These are phyloP conservation scores for Hortiboletus campestris DNA, from an alignment of 768 basidiomycete genomes.

Conservation along the genomic window DNA sequence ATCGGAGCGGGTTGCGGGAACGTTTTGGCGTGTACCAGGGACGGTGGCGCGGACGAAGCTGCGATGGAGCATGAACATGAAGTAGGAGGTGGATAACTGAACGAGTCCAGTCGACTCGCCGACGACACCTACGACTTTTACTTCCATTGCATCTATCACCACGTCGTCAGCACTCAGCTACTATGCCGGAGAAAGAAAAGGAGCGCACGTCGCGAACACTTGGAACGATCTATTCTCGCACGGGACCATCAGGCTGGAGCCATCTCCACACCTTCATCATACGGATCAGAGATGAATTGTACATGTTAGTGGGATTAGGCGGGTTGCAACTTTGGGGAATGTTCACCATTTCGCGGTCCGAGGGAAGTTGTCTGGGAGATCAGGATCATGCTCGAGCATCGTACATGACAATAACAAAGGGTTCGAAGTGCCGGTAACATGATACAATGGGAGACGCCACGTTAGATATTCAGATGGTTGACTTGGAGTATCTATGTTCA, in stretches of 20 bases:
- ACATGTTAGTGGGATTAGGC: not conserved
- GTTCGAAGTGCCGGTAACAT: slow-evolving; percentile 20
- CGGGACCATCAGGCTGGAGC: slow-evolving; percentile 61
- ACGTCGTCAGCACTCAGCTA: not conserved
- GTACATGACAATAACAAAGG: slow-evolving; percentile 7
- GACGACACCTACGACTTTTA: not conserved
- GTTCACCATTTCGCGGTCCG: slow-evolving; percentile 55
- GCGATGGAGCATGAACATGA: not conserved
- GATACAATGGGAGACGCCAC: slow-evolving; percentile 36
- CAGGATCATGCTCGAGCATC: slow-evolving; percentile 21
- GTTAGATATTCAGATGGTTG: not conserved
- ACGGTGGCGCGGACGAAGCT: not conserved
- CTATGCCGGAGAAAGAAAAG: not conserved
- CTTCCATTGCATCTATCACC: not conserved
- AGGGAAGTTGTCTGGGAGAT: slow-evolving; percentile 46
- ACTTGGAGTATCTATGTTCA: not conserved
- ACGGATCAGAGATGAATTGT: not conserved
- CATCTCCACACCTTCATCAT: slow-evolving; percentile 67
- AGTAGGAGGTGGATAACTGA: too few relatives aligned
- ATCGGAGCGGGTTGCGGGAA: slow-evolving; percentile 66
- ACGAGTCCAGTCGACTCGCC: not conserved
- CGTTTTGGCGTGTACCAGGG: slow-evolving; percentile 19
- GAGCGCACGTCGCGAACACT: slow-evolving; percentile 45
- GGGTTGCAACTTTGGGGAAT: not conserved
- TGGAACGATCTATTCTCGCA: slow-evolving; percentile 72